Evolutionary conservation across 2,329 filamentous ascomycete genomes (phyloP), one percentile per base, ranked within the genome.

Genomic region (Sarocladiaceae sp.): DNA sequence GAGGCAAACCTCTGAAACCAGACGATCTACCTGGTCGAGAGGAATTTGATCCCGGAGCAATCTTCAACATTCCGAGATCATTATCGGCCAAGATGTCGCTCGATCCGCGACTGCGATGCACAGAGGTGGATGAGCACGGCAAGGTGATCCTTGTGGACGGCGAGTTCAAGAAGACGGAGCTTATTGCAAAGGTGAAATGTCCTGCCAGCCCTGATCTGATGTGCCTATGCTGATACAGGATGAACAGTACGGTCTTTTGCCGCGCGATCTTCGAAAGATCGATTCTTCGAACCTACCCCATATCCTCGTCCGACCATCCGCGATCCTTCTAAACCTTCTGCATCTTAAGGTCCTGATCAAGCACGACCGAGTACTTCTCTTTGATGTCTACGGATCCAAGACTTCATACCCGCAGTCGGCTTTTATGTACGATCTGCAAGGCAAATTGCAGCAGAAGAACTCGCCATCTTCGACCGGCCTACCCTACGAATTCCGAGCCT

Each of bases 371-470:
- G 89, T 98, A 6, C 78, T 98, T 19, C 83, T 98, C 4, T 97
- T 98, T 61, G 93, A 97, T 58, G 88, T 93, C 12, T 97, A 95
- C 64, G 93, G 93, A 23, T 93, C 88, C 32, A 90, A 88, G 48
- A 88, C 94, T 54, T 94, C 89, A 0, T 95, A 96, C 58, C 89
- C 91, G 24, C 93, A 97, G 62, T 95, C 89, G 3, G 80, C 93
- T 12, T 98, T 98, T 68, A 95, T 98, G 80, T 96, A 97, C 65
- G 93, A 97, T 58, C 70, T 98, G 16, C 89, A 97, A 62, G 88
- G 88, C 11, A 95, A 95, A 60, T 72, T 98, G 34, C 83, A 88
- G 50, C 88, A 95, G 58, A 91, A 89, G 61, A 74, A 81, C 47
- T 59, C 69, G 3, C 53, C 60, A 12, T 39, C 51, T 2, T 74